Evolutionary conservation across 345 rosid genomes (phyloP), one percentile per base, ranked within the genome.

Genomic region (Mercurialis annua): DNA sequence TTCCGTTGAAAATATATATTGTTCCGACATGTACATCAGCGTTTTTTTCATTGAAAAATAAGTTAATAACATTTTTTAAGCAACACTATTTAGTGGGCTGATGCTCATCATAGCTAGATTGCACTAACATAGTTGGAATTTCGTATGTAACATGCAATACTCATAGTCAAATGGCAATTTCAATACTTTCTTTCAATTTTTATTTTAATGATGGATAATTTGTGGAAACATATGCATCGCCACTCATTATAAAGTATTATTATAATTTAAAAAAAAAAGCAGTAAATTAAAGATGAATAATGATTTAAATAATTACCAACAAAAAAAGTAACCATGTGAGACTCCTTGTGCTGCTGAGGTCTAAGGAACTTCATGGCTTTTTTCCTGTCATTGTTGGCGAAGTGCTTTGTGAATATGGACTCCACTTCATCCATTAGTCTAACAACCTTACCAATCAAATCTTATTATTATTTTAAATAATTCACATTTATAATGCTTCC

Each of bases 371-470:
- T 92, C 99, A 95, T 95, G 15, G 99, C 93, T 74, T 79, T 95
- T 78, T 92, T 95, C 66, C 99, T 86, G 84, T 95, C 98, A 81
- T 85, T 87, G 83, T 72, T 92, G 70, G 97, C 86, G 78, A 95
- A 92, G 88, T 90, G 90, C 90, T 85, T 84, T 81, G 98, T 92
- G 85, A 95, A 92, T 66, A 86, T 76, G 84, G 90, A 85, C 82
- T 95, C 99, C 90, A 92, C 98, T 79, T 95, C 99, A 61, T 95
- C 99, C 97, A 89, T 95, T 29, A 89, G 81, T 75, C 88, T 85
- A 8, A 92, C 93, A 71, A 85, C 88, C 98, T 94, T 76, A 47
- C 51, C 58, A 57, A 31, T 6, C 42, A 62, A 38, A 31, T 62
- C 61, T 42, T 54, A 34, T 44, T 40, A 11, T 21, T n/a, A n/a